These are phyloP conservation scores for Neopestalotiopsis rosae DNA, from an alignment of 2,329 filamentous ascomycete genomes.

Conservation along the genomic window DNA sequence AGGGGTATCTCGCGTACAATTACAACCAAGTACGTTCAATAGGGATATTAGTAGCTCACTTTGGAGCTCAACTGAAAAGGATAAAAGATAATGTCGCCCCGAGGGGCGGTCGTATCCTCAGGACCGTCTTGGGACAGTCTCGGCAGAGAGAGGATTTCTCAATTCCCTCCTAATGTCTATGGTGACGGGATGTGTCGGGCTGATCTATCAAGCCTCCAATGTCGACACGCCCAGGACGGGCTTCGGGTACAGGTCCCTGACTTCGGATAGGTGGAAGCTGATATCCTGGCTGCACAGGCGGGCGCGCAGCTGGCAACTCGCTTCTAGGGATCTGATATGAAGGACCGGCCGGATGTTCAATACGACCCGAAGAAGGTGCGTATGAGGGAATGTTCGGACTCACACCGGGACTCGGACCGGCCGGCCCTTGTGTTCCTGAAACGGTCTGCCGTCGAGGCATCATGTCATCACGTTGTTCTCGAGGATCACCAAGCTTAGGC, in stretches of 20 bases:
- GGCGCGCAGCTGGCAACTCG: slow-evolving; percentile 46
- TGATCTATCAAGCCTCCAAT: slow-evolving; percentile 68
- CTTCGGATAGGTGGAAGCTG: slow-evolving; percentile 47
- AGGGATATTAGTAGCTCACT: slow-evolving; percentile 4
- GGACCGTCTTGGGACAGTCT: neutral
- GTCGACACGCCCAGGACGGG: slow-evolving; percentile 58
- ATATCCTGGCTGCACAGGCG: slow-evolving; percentile 40
- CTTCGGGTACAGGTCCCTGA: slow-evolving; percentile 34
- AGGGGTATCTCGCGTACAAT: slow-evolving; percentile 34
- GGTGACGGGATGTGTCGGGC: slow-evolving; percentile 45
- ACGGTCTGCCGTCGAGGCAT: slow-evolving; percentile 37
- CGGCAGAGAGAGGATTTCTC: slow-evolving; percentile 16
- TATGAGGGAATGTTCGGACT: slow-evolving; percentile 52
- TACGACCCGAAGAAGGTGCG: slow-evolving; percentile 49
- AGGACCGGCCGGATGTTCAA: slow-evolving; percentile 52
- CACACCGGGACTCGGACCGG: slow-evolving; percentile 39
- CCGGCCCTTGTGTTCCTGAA: slow-evolving; percentile 38
- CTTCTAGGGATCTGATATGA: slow-evolving; percentile 60
- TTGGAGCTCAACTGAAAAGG: slow-evolving; percentile 1
- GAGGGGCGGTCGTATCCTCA: neutral
- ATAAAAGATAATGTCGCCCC: neutral
- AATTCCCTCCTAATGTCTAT: slow-evolving; percentile 25
- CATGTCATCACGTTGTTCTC: slow-evolving; percentile 36
- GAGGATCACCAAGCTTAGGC: slow-evolving; percentile 41
- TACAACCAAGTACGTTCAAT: slow-evolving; percentile 15